These are phyloP conservation scores for Fusarium subtropicale DNA, from an alignment of 2,329 filamentous ascomycete species.

Conservation along the genomic window DNA sequence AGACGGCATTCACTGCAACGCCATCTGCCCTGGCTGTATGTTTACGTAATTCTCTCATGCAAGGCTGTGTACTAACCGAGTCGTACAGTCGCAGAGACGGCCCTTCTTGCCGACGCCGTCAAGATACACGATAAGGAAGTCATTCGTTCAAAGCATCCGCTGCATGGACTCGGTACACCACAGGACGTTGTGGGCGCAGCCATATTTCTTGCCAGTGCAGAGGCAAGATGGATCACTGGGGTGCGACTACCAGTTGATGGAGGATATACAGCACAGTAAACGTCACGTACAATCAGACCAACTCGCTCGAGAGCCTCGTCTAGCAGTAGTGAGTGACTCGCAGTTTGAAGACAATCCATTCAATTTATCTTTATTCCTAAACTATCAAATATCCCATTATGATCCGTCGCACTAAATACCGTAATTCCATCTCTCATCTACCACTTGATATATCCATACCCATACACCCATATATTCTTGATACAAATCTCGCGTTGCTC, in stretches of 20 bases:
- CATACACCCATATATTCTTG: conserved; percentile 11
- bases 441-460: neutral
- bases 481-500: conserved; percentile 39
- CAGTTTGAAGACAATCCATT: neutral
- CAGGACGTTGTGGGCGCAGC: conserved; percentile 51
- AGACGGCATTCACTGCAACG: conserved; percentile 63
- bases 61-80: fast-evolving
- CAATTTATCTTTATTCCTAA: conserved; percentile 14
- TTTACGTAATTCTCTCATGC: fast-evolving
- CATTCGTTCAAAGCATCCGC: conserved; percentile 41
- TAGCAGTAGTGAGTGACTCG: neutral
- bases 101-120: conserved; percentile 45
- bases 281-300: too few species aligned
- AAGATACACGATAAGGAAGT: conserved; percentile 24
- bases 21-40: conserved; percentile 63
- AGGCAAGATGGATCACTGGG: conserved; percentile 58
- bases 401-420: neutral
- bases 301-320: neutral
- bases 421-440: conserved; percentile 1
- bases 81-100: conserved; percentile 42
- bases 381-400: conserved; percentile 8
- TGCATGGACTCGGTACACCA: conserved; percentile 46
- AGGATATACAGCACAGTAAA: conserved; percentile 52
- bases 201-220: conserved; percentile 53
- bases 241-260: conserved; percentile 55